Percentiles rank a stretch among this genome's conserved stretches.
Conservation (phyloP, 2,329 filamentous ascomycete genomes). For the Phoma sp. region DNA sequence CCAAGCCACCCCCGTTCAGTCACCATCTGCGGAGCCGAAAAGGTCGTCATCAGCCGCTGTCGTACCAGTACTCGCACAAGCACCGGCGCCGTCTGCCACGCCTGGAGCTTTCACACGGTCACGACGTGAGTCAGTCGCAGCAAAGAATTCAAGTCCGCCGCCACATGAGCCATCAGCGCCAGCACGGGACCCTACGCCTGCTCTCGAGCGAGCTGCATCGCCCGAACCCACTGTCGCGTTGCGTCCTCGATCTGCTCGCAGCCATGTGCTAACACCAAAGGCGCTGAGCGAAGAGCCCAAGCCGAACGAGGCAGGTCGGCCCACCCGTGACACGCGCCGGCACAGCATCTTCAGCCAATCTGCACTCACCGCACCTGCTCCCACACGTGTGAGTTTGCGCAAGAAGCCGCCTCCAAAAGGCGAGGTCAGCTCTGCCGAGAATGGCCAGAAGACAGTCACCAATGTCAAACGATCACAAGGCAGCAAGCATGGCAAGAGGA, state of each 20-base stretch:
- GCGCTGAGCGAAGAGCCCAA: conserved; percentile 58
- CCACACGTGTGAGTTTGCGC: conserved; percentile 57
- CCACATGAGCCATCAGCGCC: conserved; percentile 24
- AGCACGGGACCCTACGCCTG: conserved; percentile 27
- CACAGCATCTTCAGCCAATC: conserved; percentile 55
- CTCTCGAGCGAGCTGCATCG: conserved; percentile 21
- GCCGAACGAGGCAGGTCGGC: conserved; percentile 44
- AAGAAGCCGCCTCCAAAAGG: conserved; percentile 76
- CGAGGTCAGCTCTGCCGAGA: conserved; percentile 68
- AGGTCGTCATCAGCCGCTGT: conserved; percentile 13
- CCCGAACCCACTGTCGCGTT: conserved; percentile 20
- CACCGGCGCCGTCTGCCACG: conserved; percentile 19
- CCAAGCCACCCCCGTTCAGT: conserved; percentile 25
- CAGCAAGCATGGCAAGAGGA: conserved; percentile 58
- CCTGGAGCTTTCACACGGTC: conserved; percentile 47
- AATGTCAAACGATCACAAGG: conserved; percentile 70
- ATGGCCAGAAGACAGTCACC: conserved; percentile 68
- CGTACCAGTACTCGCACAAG: conserved; percentile 2
- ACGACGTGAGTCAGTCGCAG: conserved; percentile 41
- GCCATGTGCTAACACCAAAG: conserved; percentile 48
- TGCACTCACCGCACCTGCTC: conserved; percentile 29
- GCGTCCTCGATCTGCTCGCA: conserved; percentile 50
- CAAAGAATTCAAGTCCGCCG: conserved; percentile 34
- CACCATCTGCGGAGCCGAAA: conserved; percentile 23
- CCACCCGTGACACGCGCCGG: conserved; percentile 50